A percentile compares a stretch with the other conserved stretches of the same genome.
Conservation (phyloP, 148 eudicot species). For the Chenopodium album region DNA sequence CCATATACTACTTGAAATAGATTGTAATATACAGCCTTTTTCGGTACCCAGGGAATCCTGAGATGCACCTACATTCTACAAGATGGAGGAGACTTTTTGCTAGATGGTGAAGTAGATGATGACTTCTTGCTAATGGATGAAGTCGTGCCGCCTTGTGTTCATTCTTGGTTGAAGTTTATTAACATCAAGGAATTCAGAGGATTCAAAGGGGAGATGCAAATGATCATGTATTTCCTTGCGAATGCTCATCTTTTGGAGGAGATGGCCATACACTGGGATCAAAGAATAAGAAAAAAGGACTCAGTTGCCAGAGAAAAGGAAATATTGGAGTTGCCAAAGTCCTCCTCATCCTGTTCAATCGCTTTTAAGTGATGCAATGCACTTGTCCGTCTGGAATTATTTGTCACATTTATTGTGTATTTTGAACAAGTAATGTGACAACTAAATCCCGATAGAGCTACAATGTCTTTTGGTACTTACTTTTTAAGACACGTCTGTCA, state of each 20-base stretch:
- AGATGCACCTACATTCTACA: background rate
- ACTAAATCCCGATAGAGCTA: no score
- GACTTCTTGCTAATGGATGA: background rate
- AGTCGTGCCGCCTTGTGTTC: background rate
- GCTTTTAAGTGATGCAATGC: background rate
- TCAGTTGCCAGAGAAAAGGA: slow-evolving; percentile 1
- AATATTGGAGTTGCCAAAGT: background rate
- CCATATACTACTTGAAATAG: background rate
- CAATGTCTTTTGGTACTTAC: background rate
- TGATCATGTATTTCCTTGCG: background rate
- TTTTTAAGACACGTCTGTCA: background rate
- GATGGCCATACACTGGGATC: slow-evolving; percentile 1
- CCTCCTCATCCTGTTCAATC: slow-evolving; percentile 10
- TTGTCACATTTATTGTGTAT: background rate
- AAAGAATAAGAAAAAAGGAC: background rate
- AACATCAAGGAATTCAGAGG: slow-evolving; percentile 5
- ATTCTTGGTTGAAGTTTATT: background rate
- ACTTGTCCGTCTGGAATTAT: background rate
- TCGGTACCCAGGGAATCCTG: background rate
- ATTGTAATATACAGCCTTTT: background rate
- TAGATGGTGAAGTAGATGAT: background rate
- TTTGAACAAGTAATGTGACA: no score
- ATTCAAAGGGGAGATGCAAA: background rate
- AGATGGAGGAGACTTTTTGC: background rate
- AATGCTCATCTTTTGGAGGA: slow-evolving; percentile 4